phyloP scores from a whole-genome alignment of 2,329 filamentous ascomycete species.

The Emergomyces africanus region DNA sequence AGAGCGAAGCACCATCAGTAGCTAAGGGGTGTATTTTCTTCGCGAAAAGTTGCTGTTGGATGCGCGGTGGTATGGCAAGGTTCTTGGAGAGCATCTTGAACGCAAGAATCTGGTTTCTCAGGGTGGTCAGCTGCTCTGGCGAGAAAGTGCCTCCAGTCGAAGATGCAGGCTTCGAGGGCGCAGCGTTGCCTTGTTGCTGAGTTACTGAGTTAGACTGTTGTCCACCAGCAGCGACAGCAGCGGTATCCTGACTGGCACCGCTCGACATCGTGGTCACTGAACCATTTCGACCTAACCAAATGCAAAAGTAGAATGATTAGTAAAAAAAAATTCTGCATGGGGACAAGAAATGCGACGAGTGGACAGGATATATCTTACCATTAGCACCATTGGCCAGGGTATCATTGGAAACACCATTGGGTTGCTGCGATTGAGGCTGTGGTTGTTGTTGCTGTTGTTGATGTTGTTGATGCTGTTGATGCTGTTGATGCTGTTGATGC shows the following conservation, averaged over 20 bases:
- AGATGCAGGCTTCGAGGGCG: conserved; percentile 10
- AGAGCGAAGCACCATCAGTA: conserved; percentile 23
- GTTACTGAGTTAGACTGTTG: conserved; percentile 6
- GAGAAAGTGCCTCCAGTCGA: conserved; percentile 48
- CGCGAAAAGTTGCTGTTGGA: conserved; percentile 75
- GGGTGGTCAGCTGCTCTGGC: conserved; percentile 61
- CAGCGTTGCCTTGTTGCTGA: conserved; percentile 18
- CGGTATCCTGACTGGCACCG: conserved; percentile 14
- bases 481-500: conserved; percentile 30
- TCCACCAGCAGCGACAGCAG: conserved; percentile 13
- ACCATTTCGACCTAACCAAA: conserved; percentile 22
- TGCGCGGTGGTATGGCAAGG: conserved; percentile 59
- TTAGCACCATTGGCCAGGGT: conserved; percentile 29
- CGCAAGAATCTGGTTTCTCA: conserved; percentile 78
- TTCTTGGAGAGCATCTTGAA: conserved; percentile 89
- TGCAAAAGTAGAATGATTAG: conserved; percentile 4
- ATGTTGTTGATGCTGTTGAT: conserved; percentile 32
- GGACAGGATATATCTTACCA: conserved; percentile 17
- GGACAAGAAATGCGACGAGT: background rate
- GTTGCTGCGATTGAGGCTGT: conserved; percentile 26
- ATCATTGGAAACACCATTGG: conserved; percentile 25
- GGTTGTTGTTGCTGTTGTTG: conserved; percentile 28
- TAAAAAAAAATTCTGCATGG: background rate
- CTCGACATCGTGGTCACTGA: conserved; percentile 21
- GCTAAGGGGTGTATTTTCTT: conserved; percentile 23